phyloP scores from a whole-genome alignment of 2,329 filamentous ascomycete species.

The Graphiopsis chlorocephala region DNA sequence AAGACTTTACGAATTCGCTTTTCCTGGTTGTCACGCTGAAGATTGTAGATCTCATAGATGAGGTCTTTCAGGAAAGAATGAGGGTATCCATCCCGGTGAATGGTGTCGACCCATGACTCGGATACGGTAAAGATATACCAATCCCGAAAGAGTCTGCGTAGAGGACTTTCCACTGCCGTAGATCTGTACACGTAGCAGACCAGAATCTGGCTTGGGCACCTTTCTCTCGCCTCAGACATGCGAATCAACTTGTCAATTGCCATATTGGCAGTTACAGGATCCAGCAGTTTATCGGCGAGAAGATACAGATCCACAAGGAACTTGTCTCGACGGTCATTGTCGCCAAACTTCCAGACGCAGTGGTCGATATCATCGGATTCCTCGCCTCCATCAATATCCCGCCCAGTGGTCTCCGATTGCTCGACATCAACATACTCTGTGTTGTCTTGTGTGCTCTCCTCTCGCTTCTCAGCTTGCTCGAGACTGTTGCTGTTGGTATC shows the following conservation, averaged over 20 bases:
- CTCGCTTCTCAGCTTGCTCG: not conserved
- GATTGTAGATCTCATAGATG: not conserved
- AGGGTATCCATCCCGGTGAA: not conserved
- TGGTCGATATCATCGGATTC: not conserved
- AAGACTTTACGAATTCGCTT: not conserved
- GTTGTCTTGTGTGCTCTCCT: not conserved
- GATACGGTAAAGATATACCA: slow-evolving; percentile 60
- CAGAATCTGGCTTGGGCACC: not conserved
- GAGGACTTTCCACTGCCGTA: not conserved
- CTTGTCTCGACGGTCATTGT: not conserved
- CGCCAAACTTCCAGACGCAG: not conserved
- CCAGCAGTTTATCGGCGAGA: not conserved
- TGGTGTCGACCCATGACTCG: not conserved
- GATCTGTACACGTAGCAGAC: not conserved
- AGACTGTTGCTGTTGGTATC: not conserved
- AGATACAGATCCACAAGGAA: not conserved
- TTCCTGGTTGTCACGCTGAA: not conserved
- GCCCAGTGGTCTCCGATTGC: not conserved
- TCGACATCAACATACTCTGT: not conserved
- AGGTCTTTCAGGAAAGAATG: not conserved
- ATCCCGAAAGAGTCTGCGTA: not conserved
- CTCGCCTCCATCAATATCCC: not conserved
- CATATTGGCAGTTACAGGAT: not conserved
- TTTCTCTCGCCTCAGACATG: not conserved
- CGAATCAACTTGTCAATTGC: not conserved